Evolutionary conservation across 1,284 basidiomycete species (phyloP), one percentile per base, ranked within the genome.

Genomic region (Tetrapyrgos nigripes): DNA sequence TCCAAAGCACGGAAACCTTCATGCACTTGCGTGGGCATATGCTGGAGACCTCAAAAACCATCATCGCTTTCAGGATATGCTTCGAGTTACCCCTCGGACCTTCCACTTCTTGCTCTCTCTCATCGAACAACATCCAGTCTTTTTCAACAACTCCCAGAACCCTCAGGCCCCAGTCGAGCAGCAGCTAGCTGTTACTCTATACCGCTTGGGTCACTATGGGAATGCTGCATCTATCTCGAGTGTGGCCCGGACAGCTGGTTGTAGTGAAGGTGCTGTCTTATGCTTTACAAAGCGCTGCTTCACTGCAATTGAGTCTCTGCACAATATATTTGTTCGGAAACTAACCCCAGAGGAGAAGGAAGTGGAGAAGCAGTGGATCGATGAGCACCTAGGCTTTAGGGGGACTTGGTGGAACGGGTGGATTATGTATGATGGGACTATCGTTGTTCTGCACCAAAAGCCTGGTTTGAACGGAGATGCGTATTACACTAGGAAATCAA

Each of bases 401-500:
- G 26, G 62, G 57, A 17, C 68, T 62, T 53, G 48, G 45, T 13
- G 62, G 55, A 62, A 11, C 63, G 63, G 54, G 31, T 67, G 29
- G n/a, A 35, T n/a, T 57, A 64, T 66, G 58, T 64, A 64, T 55
- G 66, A 70, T 61, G 62, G 68, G 11, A 69, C 55, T 2, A 31
- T 44, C 4, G 23, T 57, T 37, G 55, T 56, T 13, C 57, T 69
- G 5, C 64, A 60, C 53, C 52, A 53, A 21, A 59, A 63, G 28
- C 68, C 69, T 23, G 63, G 55, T 1, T 46, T 62, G 17, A 57
- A 68, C 55, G 67, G 69, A 35, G 63, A 67, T 49, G 61, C 64
- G n/a, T 70, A 77, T 57, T 76, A 66, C 50, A 73, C 70, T 37
- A 57, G 70, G 1, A 75, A 76, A 59, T 45, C 46, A 23, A 75